Evolutionary conservation across 345 rosid genomes (phyloP).

Genomic region (Euphorbia tirucalli): DNA sequence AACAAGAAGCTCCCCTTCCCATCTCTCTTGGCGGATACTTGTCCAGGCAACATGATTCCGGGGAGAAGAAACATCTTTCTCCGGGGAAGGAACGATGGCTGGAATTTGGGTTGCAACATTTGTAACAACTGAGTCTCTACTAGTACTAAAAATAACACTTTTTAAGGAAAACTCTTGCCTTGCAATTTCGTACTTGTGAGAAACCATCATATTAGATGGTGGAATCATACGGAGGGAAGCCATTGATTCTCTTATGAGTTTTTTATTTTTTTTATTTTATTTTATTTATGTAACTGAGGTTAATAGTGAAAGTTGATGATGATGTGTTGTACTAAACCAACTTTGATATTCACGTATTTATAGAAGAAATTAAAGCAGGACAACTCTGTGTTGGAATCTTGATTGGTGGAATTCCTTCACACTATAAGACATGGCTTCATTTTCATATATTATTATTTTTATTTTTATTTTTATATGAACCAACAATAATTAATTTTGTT

Average conservation of each 20-base stretch:
- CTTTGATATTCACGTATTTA: background rate
- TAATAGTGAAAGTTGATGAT: background rate
- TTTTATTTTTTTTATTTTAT: no score
- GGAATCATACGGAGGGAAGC: slow-evolving; percentile 40
- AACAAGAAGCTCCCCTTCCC: slow-evolving; percentile 81
- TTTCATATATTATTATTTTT: background rate
- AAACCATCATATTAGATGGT: slow-evolving; percentile 21
- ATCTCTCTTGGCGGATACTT: slow-evolving; percentile 67
- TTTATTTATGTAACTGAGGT: background rate
- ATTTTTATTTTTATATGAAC: background rate
- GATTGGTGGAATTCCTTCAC: slow-evolving; percentile 34
- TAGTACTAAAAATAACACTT: slow-evolving; percentile 9
- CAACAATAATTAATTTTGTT: no score
- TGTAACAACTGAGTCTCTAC: slow-evolving; percentile 18
- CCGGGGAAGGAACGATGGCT: slow-evolving; percentile 27
- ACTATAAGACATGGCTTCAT: slow-evolving; percentile 36
- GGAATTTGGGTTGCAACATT: slow-evolving; percentile 37
- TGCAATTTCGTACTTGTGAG: slow-evolving; percentile 7
- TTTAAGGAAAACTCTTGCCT: slow-evolving; percentile 11
- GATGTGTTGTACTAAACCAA: background rate
- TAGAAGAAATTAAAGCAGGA: background rate
- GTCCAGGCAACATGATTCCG: slow-evolving; percentile 75
- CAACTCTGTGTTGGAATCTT: slow-evolving; percentile 34
- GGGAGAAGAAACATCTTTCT: slow-evolving; percentile 19
- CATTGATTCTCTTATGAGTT: no score